Conservation (phyloP, 2,329 filamentous ascomycete species). For the Zalaria obscura region DNA sequence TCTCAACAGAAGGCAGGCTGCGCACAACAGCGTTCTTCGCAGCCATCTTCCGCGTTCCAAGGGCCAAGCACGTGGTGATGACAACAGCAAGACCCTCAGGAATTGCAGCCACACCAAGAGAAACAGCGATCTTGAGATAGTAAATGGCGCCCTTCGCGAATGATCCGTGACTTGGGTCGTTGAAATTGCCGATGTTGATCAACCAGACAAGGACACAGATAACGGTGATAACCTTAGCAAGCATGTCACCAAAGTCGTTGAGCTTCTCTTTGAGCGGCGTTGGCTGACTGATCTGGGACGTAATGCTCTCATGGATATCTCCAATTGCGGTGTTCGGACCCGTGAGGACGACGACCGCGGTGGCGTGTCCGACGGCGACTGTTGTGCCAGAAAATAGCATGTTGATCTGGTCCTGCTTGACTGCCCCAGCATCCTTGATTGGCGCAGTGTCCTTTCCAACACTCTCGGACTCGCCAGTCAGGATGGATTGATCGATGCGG, state of each 20-base stretch:
- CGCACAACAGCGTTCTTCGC: constrained; percentile 95
- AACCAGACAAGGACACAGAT: constrained; percentile 96
- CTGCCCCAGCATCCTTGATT: constrained; percentile 66
- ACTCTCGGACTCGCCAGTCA: constrained; percentile 96
- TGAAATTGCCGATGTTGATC: constrained; percentile 97
- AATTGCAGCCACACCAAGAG: constrained; percentile 92
- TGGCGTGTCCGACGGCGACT: constrained; percentile 86
- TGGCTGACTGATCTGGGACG: constrained; percentile 91
- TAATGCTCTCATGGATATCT: constrained; percentile 97
- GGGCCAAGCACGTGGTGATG: constrained; percentile 93
- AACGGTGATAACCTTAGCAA: constrained; percentile 95
- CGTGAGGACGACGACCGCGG: constrained; percentile 79
- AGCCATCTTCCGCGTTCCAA: constrained; percentile 97
- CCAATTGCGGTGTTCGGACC: constrained; percentile 88
- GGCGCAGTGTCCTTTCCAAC: constrained; percentile 66
- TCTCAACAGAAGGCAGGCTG: constrained; percentile 92
- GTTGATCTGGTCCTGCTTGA: constrained; percentile 95
- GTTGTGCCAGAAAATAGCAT: constrained; percentile 98
- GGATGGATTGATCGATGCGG: constrained; percentile 86
- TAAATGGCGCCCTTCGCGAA: constrained; percentile 98
- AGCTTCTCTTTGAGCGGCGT: constrained; percentile 97
- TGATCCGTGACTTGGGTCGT: constrained; percentile 72
- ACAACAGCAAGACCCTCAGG: constrained; percentile 95
- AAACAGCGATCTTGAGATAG: constrained; percentile 98
- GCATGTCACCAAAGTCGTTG: constrained; percentile 89